Conservation (phyloP, 257 asterid species). For the Cynanchum wilfordii region DNA sequence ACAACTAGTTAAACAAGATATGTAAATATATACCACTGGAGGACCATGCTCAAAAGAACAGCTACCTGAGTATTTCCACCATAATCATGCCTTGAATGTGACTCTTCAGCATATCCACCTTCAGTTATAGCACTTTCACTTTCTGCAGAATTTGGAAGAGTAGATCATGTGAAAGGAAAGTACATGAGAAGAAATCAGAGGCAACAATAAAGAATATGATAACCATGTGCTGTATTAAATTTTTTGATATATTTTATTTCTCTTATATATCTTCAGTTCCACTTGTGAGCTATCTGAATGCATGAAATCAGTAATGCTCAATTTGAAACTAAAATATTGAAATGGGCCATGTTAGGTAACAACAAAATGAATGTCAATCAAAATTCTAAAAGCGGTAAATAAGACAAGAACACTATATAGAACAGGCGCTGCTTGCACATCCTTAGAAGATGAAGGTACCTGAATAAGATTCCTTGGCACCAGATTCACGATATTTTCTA, state of each 20-base stretch:
- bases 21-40: neutral
- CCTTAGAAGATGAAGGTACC: conserved; percentile 31
- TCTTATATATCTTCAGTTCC: neutral
- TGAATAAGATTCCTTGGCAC: conserved; percentile 39
- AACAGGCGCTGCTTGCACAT: neutral
- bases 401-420: neutral
- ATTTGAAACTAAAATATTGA: neutral
- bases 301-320: neutral
- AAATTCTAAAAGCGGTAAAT: neutral
- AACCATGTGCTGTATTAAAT: neutral
- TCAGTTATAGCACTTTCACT: conserved; percentile 54
- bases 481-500: conserved; percentile 66
- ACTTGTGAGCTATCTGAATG: neutral
- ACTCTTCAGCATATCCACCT: conserved; percentile 29
- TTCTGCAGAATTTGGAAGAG: conserved; percentile 37
- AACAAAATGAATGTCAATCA: neutral
- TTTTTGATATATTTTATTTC: neutral
- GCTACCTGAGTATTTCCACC: conserved; percentile 41
- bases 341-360: neutral
- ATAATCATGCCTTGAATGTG: conserved; percentile 26
- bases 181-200: neutral
- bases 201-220: neutral
- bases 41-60: neutral
- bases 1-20: neutral
- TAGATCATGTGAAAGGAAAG: neutral